Evolutionary conservation across 768 basidiomycete species (phyloP).

Genomic region (Suillus alpinus): DNA sequence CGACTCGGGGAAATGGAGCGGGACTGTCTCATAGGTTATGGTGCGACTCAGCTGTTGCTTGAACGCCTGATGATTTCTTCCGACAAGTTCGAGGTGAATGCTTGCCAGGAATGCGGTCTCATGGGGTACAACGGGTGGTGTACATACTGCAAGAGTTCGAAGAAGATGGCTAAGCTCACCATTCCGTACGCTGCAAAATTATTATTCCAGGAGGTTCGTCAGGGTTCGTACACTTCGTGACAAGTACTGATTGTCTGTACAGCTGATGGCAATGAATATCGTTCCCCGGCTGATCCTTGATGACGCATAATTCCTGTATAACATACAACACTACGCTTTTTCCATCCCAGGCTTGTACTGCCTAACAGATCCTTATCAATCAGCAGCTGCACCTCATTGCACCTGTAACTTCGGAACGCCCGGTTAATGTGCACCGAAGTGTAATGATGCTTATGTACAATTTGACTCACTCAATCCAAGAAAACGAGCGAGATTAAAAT

Average conservation of each 20-base stretch:
- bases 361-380: not conserved
- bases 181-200: conserved; percentile 96
- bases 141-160: conserved; percentile 96
- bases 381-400: too few relatives aligned
- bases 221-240: not conserved
- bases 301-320: conserved; percentile 48
- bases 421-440: not conserved
- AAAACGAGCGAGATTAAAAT: not conserved
- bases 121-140: conserved; percentile 97
- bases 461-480: not conserved
- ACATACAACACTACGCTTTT: not conserved
- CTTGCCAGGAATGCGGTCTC: conserved; percentile 90
- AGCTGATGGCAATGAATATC: conserved; percentile 98
- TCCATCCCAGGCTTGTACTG: not conserved
- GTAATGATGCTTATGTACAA: not conserved
- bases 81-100: conserved; percentile 96
- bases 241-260: conserved; percentile 8
- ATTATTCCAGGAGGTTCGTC: conserved; percentile 80
- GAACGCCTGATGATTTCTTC: conserved; percentile 99
- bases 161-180: conserved; percentile 91
- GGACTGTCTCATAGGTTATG: conserved; percentile 96
- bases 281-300: conserved; percentile 86
- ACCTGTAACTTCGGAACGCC: not conserved
- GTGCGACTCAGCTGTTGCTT: conserved; percentile 94
- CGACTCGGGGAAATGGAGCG: conserved; percentile 99